phyloP scores from a whole-genome alignment of 2,329 filamentous ascomycete genomes.

The Diaporthe vexans region DNA sequence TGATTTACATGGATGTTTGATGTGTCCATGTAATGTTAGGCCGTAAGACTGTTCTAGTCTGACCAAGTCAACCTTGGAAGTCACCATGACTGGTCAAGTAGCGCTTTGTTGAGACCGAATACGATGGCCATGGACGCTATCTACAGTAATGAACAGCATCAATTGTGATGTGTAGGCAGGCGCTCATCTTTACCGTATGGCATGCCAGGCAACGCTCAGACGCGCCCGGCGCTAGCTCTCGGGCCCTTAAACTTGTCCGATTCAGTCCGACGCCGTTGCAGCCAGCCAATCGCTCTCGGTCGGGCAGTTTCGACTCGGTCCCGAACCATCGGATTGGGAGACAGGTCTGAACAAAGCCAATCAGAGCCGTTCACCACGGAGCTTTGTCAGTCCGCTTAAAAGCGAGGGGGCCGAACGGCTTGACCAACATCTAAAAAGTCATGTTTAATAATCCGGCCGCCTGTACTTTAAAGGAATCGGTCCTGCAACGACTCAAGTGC shows the following conservation, averaged over 20 bases:
- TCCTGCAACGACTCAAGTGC: neutral
- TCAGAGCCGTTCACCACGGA: neutral
- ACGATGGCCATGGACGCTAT: neutral
- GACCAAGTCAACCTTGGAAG: neutral
- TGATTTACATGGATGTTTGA: too few relatives aligned
- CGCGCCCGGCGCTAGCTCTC: neutral
- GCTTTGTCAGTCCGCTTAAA: constrained; percentile 3
- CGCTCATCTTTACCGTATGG: too few relatives aligned
- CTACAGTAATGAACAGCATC: neutral
- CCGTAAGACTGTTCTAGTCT: neutral
- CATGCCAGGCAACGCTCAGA: neutral
- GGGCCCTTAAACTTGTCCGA: constrained; percentile 5
- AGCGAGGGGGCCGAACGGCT: constrained; percentile 8
- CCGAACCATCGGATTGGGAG: neutral
- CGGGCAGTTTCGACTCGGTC: constrained; percentile 29
- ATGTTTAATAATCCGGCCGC: neutral
- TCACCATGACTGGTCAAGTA: neutral
- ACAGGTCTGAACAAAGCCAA: neutral
- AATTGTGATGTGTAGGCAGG: too few relatives aligned
- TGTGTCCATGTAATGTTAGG: too few relatives aligned
- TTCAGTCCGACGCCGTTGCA: neutral
- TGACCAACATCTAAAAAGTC: neutral
- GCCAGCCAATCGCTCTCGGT: constrained; percentile 1
- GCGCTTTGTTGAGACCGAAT: neutral
- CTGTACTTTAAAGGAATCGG: neutral